Percentiles rank a stretch among this genome's conserved stretches.
Evolutionary conservation across 352 stramenopile genomes (phyloP).

Genomic region (Pythium aristosporum): DNA sequence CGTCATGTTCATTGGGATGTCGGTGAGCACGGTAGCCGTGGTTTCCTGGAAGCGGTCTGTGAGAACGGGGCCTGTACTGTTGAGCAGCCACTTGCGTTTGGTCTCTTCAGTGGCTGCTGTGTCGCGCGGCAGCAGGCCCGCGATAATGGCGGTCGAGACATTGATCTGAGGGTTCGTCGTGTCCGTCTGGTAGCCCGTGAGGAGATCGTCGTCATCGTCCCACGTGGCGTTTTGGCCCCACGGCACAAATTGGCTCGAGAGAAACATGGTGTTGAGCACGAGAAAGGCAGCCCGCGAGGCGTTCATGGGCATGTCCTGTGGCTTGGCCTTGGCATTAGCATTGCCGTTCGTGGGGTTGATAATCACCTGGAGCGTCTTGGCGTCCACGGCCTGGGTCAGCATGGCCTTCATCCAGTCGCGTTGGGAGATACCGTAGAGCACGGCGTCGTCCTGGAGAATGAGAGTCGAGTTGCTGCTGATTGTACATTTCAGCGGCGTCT

Average conservation of each 20-base stretch:
- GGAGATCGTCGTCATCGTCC: background rate
- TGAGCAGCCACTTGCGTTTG: conserved; percentile 8
- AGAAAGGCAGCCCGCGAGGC: background rate
- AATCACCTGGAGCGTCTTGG: background rate
- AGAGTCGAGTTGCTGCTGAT: background rate
- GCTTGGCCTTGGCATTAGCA: background rate
- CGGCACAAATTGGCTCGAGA: conserved; percentile 4
- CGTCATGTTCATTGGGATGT: conserved; percentile 7
- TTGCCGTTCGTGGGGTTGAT: background rate
- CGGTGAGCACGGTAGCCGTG: background rate
- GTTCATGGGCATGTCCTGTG: conserved; percentile 1
- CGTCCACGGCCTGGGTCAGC: background rate
- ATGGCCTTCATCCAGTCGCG: conserved; percentile 2
- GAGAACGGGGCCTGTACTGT: background rate
- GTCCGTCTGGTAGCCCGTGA: background rate
- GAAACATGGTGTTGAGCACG: background rate
- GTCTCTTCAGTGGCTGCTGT: background rate
- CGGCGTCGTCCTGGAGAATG: background rate
- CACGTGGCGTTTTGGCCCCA: background rate
- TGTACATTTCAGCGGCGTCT: background rate
- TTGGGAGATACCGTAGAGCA: background rate
- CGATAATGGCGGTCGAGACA: background rate
- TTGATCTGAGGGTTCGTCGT: background rate
- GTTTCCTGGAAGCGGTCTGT: conserved; percentile 3
- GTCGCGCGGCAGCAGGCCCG: conserved; percentile 7